Conservation (phyloP, 495 filamentous ascomycete species). For the Penicillium malachiteum region DNA sequence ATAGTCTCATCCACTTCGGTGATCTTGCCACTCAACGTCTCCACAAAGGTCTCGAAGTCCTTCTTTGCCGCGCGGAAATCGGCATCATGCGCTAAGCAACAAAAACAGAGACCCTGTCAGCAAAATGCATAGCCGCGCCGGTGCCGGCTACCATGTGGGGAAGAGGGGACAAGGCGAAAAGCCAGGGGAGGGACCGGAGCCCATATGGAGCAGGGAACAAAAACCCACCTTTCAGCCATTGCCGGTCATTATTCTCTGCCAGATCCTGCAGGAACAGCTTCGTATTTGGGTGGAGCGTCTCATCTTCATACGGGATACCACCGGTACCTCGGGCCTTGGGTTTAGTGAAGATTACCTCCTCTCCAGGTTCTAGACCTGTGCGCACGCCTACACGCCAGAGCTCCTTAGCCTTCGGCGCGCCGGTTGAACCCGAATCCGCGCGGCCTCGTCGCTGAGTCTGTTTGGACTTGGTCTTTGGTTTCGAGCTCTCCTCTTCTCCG, state of each 20-base stretch:
- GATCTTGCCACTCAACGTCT: constrained; percentile 66
- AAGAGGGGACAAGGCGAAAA: neutral
- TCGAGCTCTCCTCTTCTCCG: constrained; percentile 12
- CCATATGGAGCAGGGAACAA: neutral
- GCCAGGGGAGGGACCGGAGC: neutral
- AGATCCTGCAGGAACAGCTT: constrained; percentile 74
- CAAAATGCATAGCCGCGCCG: constrained; percentile 5
- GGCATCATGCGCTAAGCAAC: constrained; percentile 61
- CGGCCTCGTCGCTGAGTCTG: constrained; percentile 1
- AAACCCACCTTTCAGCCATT: constrained; percentile 74
- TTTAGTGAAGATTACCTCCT: constrained; percentile 66
- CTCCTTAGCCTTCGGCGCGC: constrained; percentile 45
- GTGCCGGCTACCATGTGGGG: neutral
- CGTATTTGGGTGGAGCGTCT: constrained; percentile 77
- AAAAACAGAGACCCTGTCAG: constrained; percentile 9
- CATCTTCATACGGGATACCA: constrained; percentile 63
- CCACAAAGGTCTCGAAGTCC: constrained; percentile 76
- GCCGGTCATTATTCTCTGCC: constrained; percentile 71
- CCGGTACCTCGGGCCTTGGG: constrained; percentile 68
- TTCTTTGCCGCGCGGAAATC: constrained; percentile 74
- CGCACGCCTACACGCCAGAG: constrained; percentile 59
- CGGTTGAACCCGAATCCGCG: neutral
- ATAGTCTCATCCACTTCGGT: constrained; percentile 71
- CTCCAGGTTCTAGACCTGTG: constrained; percentile 57
- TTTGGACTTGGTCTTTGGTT: constrained; percentile 13